Evolutionary conservation across 768 basidiomycete species (phyloP), one percentile per base, ranked within the genome.

Genomic region (Pluteus cervinus): DNA sequence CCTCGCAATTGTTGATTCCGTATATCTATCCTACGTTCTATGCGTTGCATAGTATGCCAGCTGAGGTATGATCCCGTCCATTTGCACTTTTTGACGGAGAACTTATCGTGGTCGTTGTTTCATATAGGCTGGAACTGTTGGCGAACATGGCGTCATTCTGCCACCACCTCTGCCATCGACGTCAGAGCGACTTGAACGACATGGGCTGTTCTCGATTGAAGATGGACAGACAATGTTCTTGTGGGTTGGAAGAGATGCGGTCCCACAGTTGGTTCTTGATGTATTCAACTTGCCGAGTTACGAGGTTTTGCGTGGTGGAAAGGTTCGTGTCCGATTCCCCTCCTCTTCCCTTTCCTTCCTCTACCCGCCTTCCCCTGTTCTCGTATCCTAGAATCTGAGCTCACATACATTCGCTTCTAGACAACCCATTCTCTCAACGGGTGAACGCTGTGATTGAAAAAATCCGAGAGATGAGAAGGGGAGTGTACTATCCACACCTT

Each of bases 171-270:
- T 96, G 4, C 93, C 94, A 17, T 75, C 92, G 41, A 93, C 92
- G 1, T 91, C 89, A n/a, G 94, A 98, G 60, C 74, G 91, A 25
- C 68, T 99, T 37, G 93, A 97, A 60, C 72, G 93, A 34, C 92
- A 98, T 51, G 96, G 96, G 41, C 69, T 99, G 38, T 97, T 84
- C 77, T 62, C 98, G 45, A 96, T 99, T 48, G 96, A 98, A 60
- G 94, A 98, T 57, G 88, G 87, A 1, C 96, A 98, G 60, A 93
- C 87, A 15, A 88, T 99, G 53, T 98, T 99, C 79, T 70, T 98
- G 33, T 98, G 90, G 85, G 79, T 99, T 34, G 96, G 96, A n/a
- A 80, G 92, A 21, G 94, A 98, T 57, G 91, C 96, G 6, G 91
- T 98, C n/a, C 89, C 93, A 7, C 86, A 93, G 54, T 76, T 98